phyloP scores from a whole-genome alignment of 78 protist species.

The Pigoraptor vietnamica region DNA sequence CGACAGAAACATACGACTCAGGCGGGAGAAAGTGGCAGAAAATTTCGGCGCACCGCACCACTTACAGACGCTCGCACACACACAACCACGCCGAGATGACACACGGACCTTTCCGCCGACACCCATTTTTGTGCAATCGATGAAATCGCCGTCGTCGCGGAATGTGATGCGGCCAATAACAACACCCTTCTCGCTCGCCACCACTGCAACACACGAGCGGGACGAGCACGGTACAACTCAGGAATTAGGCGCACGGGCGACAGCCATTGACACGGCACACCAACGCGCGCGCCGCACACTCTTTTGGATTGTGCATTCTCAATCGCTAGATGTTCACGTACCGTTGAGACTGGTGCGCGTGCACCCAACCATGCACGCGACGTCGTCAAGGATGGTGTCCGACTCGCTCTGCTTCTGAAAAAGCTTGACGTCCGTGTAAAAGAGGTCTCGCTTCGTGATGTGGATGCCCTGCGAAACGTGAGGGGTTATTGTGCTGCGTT shows the following conservation, averaged over 20 bases:
- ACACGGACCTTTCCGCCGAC: slow-evolving; percentile 36
- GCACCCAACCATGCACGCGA: slow-evolving; percentile 65
- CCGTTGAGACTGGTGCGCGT: slow-evolving; percentile 54
- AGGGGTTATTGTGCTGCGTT: background rate
- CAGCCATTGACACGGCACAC: too few species aligned
- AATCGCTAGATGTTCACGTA: too few species aligned
- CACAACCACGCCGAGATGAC: background rate
- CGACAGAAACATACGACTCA: too few species aligned
- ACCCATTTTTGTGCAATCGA: slow-evolving; percentile 71
- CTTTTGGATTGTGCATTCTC: too few species aligned
- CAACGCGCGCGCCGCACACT: too few species aligned
- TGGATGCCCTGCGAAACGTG: slow-evolving; percentile 47
- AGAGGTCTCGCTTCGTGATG: slow-evolving; percentile 68
- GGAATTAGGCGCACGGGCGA: background rate
- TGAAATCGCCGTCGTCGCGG: slow-evolving; percentile 42
- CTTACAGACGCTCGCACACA: too few species aligned
- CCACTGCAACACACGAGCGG: slow-evolving; percentile 14
- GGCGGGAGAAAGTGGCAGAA: background rate
- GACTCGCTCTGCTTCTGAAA: slow-evolving; percentile 38
- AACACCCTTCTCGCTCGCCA: slow-evolving; percentile 62
- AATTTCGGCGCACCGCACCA: too few species aligned
- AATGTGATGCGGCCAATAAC: slow-evolving; percentile 50
- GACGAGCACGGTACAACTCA: background rate
- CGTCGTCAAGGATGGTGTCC: slow-evolving; percentile 59
- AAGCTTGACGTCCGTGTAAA: slow-evolving; percentile 74